Base-by-base conservation (phyloP, 192 early-diverging fungal species). In the Backusella australiensis region DNA sequence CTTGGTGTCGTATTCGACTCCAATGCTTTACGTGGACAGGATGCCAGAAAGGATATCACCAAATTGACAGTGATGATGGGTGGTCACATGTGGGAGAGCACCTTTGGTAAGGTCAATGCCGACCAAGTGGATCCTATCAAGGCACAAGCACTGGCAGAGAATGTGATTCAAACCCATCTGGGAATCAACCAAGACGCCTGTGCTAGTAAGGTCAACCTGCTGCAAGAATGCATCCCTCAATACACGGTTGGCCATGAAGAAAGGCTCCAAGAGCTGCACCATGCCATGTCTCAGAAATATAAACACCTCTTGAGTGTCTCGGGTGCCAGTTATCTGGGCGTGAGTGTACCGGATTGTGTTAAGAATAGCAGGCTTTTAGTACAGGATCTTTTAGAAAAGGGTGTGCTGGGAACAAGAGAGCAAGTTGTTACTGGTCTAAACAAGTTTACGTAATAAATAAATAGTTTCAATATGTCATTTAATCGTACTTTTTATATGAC, bases 11-110 rank as follows among this genome's bases (percentile, higher is more conserved):
- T 97, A 8, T 96, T 97, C 81, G 97, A 99, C 77, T 95, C 94
- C 14, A 91, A 90, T 63, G 85, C 91, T 12, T 78, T 94, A 74
- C 92, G 91, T 4, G 83, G 76, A 15, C 94, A 96, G 67, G 93
- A 93, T 56, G n/a, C 75, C 14, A 78, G 72, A 11, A 29, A 52
- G 1, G 77, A 79, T 9, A 36, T 78, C 0, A 86, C 85, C 0
- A 86, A 94, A 26, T 76, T 97, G 6, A 97, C 96, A 4, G 94
- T 91, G 15, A 97, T 99, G 96, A 86, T 97, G 72, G 97, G 97
- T 65, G 97, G 97, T 0, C 84, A 93, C 71, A 83, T 86, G 69
- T 96, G 94, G 85, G 46, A 84, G 15, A 73, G 86, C 38, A 72
- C 86, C 23, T 89, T 93, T 88, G 63, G 77, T 34, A 77, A 83